Evolutionary conservation across 2,329 filamentous ascomycete genomes (phyloP).

Genomic region (Alternaria metachromatica): DNA sequence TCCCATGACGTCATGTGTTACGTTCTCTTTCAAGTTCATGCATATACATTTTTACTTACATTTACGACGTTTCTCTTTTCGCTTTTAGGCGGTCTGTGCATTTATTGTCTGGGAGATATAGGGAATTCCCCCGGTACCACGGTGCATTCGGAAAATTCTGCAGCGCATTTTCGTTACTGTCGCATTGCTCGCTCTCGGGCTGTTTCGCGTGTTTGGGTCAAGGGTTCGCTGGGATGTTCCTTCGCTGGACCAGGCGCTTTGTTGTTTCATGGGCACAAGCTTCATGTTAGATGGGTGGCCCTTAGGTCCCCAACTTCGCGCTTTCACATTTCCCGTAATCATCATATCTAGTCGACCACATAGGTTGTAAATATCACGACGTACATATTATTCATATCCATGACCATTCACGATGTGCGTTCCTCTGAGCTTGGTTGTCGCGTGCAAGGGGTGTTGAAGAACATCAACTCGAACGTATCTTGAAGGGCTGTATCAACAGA

Average conservation of each 20-base stretch:
- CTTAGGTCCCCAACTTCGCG: neutral
- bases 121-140: neutral
- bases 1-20: slow-evolving; percentile 40
- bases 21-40: slow-evolving; percentile 15
- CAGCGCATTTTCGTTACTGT: neutral
- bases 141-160: neutral
- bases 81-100: slow-evolving; percentile 5
- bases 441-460: neutral
- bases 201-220: neutral
- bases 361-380: neutral
- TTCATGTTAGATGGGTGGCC: neutral
- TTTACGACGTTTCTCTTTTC: slow-evolving; percentile 1
- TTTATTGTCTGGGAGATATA: neutral
- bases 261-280: slow-evolving; percentile 6
- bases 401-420: neutral
- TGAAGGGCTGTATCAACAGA: neutral
- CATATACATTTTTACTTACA: slow-evolving; percentile 13
- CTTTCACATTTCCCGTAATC: neutral
- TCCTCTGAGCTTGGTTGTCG: neutral
- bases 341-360: neutral
- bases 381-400: neutral
- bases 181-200: neutral
- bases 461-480: neutral
- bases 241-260: neutral
- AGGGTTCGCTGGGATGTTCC: slow-evolving; percentile 4